Base-by-base conservation (phyloP, 768 basidiomycete genomes). In the Glaciozyma antarctica region DNA sequence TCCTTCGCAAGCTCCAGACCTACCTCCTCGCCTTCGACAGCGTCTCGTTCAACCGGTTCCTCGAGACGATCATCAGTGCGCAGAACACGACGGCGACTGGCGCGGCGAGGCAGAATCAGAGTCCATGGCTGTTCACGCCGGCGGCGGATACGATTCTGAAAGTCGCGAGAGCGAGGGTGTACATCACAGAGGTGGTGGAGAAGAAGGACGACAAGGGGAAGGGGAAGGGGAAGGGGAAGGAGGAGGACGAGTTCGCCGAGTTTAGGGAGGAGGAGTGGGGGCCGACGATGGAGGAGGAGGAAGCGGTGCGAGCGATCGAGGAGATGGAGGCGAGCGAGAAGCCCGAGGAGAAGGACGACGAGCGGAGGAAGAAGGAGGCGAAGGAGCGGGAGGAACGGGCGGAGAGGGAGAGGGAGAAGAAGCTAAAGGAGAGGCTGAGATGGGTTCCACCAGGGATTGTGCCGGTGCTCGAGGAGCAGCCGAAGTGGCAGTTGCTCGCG, bases 81-180 rank as follows among this genome's bases (percentile, higher is more conserved):
- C 83, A 83, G 68, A 77, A 77, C 4, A 79, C 79, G 9, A 58
- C 65, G 22, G 73, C 76, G 0, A 76, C 81, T 5, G 87, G 88
- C 15, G 78, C 78, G 22, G 74, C 80, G 21, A 82, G 83, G 60
- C 82, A 85, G 67, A 81, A 91, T 67, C 86, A 85, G 63, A 86
- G 85, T 5, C 88, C 87, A 5, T 90, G 90, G 95, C 84, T 98
- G 77, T 83, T 91, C 61, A 92, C 89, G 10, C 90, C 95, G 67
- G 86, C 91, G 0, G 93, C 93, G 15, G 85, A 93, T 72, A 80
- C 84, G 34, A 88, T 99, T 41, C 88, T 97, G 75, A 82, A 83
- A 67, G 81, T 81, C 10, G 89, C 91, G 1, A 86, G 87, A 74
- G 81, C 84, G 24, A 78, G 92, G n/a, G 92, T 89, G 65, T 95